These are phyloP conservation scores for Penicillium diatomitis DNA, from an alignment of 495 filamentous ascomycete genomes.

Conservation along the genomic window DNA sequence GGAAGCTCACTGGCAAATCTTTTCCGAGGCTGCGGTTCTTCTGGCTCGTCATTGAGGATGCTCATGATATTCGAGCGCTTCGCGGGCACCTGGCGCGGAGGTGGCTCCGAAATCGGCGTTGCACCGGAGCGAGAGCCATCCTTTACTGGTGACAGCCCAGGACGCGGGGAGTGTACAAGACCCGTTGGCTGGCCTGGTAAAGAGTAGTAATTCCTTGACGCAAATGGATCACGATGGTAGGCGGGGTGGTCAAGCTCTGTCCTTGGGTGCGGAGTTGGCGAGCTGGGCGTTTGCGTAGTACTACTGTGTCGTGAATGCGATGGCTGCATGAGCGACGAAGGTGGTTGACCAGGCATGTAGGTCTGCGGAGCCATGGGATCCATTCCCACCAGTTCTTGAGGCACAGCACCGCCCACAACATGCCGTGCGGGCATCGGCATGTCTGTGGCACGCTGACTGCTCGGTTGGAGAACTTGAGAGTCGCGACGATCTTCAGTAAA, in stretches of 20 bases:
- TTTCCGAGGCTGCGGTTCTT: slow-evolving; percentile 46
- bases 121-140: slow-evolving; percentile 30
- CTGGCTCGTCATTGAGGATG: slow-evolving; percentile 49
- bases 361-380: slow-evolving; percentile 27
- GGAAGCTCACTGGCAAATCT: slow-evolving; percentile 34
- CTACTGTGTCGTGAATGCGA: slow-evolving; percentile 37
- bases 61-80: slow-evolving; percentile 54
- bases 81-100: slow-evolving; percentile 39
- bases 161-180: slow-evolving; percentile 23
- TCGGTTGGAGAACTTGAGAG: slow-evolving; percentile 22
- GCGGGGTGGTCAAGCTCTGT: slow-evolving; percentile 31
- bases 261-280: slow-evolving; percentile 25
- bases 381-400: slow-evolving; percentile 28
- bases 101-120: slow-evolving; percentile 27
- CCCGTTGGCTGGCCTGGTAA: slow-evolving; percentile 18
- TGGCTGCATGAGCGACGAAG: slow-evolving; percentile 18
- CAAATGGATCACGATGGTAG: slow-evolving; percentile 30
- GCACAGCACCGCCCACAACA: slow-evolving; percentile 12
- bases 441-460: slow-evolving; percentile 23
- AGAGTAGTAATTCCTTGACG: slow-evolving; percentile 24
- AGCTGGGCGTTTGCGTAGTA: slow-evolving; percentile 28
- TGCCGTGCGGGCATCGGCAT: slow-evolving; percentile 25
- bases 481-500: slow-evolving; percentile 40
- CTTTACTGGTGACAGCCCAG: slow-evolving; percentile 33
- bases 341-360: slow-evolving; percentile 25